Percentiles rank a stretch among this genome's conserved stretches.
Conservation (phyloP, 257 asterid species). For the Petrea volubilis region DNA sequence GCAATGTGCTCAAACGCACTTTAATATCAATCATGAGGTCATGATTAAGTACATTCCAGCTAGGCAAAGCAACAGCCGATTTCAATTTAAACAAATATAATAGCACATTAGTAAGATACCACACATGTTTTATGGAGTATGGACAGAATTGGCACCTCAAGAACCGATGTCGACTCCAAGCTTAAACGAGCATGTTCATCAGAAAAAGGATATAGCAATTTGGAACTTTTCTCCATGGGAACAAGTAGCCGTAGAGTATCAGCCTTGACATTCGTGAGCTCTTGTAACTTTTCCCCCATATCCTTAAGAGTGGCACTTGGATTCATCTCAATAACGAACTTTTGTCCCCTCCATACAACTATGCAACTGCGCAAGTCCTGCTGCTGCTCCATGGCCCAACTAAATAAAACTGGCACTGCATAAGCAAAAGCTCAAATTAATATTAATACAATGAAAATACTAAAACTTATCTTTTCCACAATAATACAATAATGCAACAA, state of each 20-base stretch:
- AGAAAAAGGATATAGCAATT: constrained; percentile 73
- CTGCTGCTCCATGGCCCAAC: constrained; percentile 54
- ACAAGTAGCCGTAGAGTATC: constrained; percentile 81
- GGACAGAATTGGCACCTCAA: constrained; percentile 48
- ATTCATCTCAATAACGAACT: constrained; percentile 50
- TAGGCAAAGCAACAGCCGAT: background rate
- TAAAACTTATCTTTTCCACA: background rate
- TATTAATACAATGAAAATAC: background rate
- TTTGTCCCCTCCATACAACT: constrained; percentile 77
- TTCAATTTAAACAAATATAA: background rate
- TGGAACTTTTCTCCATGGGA: constrained; percentile 60
- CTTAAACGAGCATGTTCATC: constrained; percentile 62
- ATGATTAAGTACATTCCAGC: background rate
- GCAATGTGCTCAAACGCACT: background rate
- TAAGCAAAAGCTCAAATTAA: background rate
- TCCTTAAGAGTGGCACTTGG: constrained; percentile 62
- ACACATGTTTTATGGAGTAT: background rate
- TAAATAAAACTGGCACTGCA: constrained; percentile 12
- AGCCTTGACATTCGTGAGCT: constrained; percentile 62
- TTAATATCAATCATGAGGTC: background rate
- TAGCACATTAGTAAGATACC: background rate
- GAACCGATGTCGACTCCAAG: constrained; percentile 54
- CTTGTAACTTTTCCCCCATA: constrained; percentile 69
- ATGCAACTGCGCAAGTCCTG: constrained; percentile 39
- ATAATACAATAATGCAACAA: background rate